Evolutionary conservation across 805 yeast genomes (phyloP), one percentile per base, ranked within the genome.

Genomic region (Wickerhamomyces chaumierensis): DNA sequence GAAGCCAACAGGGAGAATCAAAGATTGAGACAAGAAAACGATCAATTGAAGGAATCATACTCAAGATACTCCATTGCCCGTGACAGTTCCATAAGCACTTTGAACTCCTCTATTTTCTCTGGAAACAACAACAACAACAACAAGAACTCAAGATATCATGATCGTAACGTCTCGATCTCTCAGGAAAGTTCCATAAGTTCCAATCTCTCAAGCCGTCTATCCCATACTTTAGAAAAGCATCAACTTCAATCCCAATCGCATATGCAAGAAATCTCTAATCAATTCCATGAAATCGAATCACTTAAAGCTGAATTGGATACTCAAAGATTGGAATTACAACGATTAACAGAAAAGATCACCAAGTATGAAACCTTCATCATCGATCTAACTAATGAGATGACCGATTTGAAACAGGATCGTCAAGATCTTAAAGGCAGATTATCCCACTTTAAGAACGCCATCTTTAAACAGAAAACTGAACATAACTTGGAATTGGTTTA

Each of bases 1-100:
- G 57, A 51, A n/a, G 40, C 42, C 3, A 31, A 39, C 5, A 49
- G 42, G 33, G 51, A 46, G 31, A 49, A 52, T 27, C 47, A 46
- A 3, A 17, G 21, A 1, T 23, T 53, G 31, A 48, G 36, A 28
- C 38, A 34, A 14, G 49, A 52, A 33, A 51, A 49, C 17, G 37
- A 44, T 8, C 36, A 39, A 8, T 31, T 48, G 21, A 43, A 37
- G 38, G 34, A 42, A 25, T 20, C 32, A 14, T 32, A 35, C 25
- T 16, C 14, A 4, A 20, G 12, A 33, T 23, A 15, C 23, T 29
- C 25, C 19, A 19, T 20, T 18, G 20, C 5, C 7, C 18, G n/a
- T 29, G 6, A 27, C n/a, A 20, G 28, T 23, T 19, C 34, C 11
- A 31, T 31, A 5, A 31, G 33, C 18, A 31, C 33, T 5, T 15